Evolutionary conservation across 2,329 filamentous ascomycete species (phyloP).

Genomic region (Curvularia hawaiiensis): DNA sequence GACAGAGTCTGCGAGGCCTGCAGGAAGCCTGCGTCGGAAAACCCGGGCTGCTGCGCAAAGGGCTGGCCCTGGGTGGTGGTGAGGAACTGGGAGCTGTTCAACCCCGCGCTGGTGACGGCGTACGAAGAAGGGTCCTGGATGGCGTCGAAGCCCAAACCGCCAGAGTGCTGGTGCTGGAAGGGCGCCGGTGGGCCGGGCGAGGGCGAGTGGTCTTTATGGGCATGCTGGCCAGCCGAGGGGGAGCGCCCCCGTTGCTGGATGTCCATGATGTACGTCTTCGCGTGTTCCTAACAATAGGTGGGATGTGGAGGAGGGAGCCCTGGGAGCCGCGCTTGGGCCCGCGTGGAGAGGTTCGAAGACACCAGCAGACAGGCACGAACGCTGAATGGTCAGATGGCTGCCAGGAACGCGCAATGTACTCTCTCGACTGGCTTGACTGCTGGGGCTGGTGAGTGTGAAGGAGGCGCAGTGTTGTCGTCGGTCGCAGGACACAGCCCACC

Average conservation of each 20-base stretch:
- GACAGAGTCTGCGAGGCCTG: constrained; percentile 47
- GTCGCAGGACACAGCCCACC: constrained; percentile 18
- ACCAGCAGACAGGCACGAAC: constrained; percentile 17
- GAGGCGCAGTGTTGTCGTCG: constrained; percentile 33
- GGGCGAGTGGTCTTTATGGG: constrained; percentile 72
- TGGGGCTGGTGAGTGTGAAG: constrained; percentile 38
- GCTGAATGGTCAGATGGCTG: constrained; percentile 30
- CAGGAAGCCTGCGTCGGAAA: constrained; percentile 52
- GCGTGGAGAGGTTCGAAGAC: constrained; percentile 12
- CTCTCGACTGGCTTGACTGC: constrained; percentile 23
- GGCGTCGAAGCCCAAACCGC: constrained; percentile 52
- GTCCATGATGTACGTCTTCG: constrained; percentile 56
- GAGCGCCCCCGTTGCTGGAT: constrained; percentile 64
- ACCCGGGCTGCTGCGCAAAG: constrained; percentile 48
- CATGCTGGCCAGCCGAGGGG: constrained; percentile 61
- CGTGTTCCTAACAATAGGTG: constrained; percentile 41
- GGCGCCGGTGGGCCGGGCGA: constrained; percentile 65
- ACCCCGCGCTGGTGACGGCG: constrained; percentile 43
- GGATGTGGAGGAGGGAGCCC: constrained; percentile 20
- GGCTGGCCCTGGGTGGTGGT: constrained; percentile 50
- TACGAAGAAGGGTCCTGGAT: constrained; percentile 52
- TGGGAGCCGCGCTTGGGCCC: constrained; percentile 29
- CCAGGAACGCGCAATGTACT: constrained; percentile 26
- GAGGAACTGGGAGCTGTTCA: constrained; percentile 48
- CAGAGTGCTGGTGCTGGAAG: constrained; percentile 58